phyloP scores from a whole-genome alignment of 257 asterid genomes.

The Solanum microdontum region DNA sequence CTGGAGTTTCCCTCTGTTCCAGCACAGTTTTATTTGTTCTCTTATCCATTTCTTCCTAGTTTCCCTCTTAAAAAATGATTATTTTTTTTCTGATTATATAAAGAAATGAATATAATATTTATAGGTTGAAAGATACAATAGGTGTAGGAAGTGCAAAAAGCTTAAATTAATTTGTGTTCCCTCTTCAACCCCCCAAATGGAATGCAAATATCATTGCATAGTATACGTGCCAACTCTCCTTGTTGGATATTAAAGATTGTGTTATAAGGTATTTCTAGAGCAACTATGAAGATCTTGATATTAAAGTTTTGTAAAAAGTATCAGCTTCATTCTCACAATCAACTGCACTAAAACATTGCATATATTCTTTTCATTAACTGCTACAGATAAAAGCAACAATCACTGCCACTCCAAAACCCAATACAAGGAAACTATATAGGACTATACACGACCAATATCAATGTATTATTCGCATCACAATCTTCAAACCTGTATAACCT shows the following conservation, averaged over 20 bases:
- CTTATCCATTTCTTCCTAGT: neutral
- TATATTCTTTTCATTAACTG: neutral
- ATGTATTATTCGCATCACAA: conserved; percentile 10
- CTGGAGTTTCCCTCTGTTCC: neutral
- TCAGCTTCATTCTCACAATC: neutral
- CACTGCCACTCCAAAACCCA: neutral
- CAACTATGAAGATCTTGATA: neutral
- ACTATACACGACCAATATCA: neutral
- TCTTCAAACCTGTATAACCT: conserved; percentile 5
- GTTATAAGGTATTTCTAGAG: neutral
- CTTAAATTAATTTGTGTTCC: neutral
- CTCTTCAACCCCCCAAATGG: neutral
- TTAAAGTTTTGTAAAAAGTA: neutral
- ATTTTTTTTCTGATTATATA: neutral
- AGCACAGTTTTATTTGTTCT: neutral
- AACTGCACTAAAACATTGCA: neutral
- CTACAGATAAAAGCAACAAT: neutral
- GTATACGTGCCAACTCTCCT: neutral
- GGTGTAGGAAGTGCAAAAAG: neutral
- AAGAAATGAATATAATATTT: neutral
- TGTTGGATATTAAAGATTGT: neutral
- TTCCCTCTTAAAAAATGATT: neutral
- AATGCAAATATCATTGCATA: neutral
- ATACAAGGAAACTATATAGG: neutral
- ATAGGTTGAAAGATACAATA: neutral